These are phyloP conservation scores for Lotus japonicus DNA, from an alignment of 306 rosid species.

Conservation along the genomic window DNA sequence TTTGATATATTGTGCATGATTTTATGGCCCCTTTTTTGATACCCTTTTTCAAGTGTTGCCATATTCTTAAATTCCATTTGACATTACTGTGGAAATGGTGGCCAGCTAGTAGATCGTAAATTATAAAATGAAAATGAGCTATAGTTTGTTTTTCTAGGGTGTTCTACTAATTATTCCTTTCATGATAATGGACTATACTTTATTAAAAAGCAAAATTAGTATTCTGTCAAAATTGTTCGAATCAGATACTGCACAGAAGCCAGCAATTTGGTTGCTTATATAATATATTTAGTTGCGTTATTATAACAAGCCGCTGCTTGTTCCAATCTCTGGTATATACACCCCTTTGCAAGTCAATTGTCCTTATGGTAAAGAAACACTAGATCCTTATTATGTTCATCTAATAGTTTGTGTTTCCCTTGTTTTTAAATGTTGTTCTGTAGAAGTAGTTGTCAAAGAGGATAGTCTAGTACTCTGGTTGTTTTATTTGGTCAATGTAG, in stretches of 20 bases:
- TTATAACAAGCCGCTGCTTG: not conserved
- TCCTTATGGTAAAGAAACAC: conserved; percentile 23
- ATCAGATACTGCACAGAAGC: conserved; percentile 30
- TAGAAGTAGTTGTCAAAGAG: not conserved
- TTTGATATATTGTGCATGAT: not conserved
- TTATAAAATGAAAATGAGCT: no score
- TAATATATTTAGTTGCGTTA: not conserved
- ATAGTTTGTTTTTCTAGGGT: not conserved
- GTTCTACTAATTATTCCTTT: not conserved
- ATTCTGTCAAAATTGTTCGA: conserved; percentile 19
- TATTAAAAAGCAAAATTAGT: not conserved
- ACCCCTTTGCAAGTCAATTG: not conserved
- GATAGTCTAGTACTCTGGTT: not conserved
- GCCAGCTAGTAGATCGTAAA: no score
- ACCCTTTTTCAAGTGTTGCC: not conserved
- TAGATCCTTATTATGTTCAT: not conserved
- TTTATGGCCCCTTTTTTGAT: not conserved
- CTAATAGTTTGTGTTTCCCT: not conserved
- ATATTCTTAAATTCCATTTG: not conserved
- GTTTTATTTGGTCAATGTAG: no score
- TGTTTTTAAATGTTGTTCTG: not conserved
- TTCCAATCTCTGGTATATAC: not conserved
- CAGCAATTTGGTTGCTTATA: conserved; percentile 9
- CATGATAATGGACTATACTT: not conserved
- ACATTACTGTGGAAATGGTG: not conserved